Percentiles rank a stretch among this genome's conserved stretches.
These are phyloP conservation scores for Lecanicillium sp. DNA, from an alignment of 2,329 filamentous ascomycete species.

Conservation along the genomic window DNA sequence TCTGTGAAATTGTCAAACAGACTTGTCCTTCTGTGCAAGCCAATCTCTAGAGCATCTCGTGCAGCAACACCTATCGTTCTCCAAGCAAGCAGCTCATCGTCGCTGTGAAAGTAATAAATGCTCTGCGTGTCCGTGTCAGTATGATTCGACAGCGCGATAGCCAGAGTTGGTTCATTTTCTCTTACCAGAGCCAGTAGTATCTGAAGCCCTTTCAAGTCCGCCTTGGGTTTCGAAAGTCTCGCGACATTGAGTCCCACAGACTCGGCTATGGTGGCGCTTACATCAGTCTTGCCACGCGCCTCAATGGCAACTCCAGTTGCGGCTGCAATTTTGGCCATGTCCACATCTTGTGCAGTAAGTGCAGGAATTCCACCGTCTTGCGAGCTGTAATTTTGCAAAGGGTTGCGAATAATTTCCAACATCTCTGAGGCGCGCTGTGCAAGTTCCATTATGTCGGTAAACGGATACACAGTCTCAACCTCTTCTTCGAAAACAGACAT, in stretches of 20 bases:
- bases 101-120: constrained; percentile 35
- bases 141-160: neutral
- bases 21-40: constrained; percentile 36
- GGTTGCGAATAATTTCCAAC: constrained; percentile 14
- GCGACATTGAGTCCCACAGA: constrained; percentile 21
- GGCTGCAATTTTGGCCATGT: constrained; percentile 24
- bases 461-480: constrained; percentile 28
- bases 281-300: constrained; percentile 20
- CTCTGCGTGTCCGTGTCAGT: constrained; percentile 18
- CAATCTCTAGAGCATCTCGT: constrained; percentile 37
- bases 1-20: constrained; percentile 29
- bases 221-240: constrained; percentile 18
- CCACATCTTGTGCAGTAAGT: constrained; percentile 18
- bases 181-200: constrained; percentile 22
- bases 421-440: constrained; percentile 17
- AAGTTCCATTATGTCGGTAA: constrained; percentile 20
- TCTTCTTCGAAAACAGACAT: constrained; percentile 30
- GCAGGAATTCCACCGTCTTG: neutral
- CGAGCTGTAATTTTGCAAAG: neutral
- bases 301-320: constrained; percentile 24
- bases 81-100: constrained; percentile 42
- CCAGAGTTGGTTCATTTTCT: neutral
- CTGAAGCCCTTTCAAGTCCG: constrained; percentile 25
- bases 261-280: constrained; percentile 19
- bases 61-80: constrained; percentile 37